Base-by-base conservation (phyloP, 2,329 filamentous ascomycete genomes). In the Alternaria sp. region DNA sequence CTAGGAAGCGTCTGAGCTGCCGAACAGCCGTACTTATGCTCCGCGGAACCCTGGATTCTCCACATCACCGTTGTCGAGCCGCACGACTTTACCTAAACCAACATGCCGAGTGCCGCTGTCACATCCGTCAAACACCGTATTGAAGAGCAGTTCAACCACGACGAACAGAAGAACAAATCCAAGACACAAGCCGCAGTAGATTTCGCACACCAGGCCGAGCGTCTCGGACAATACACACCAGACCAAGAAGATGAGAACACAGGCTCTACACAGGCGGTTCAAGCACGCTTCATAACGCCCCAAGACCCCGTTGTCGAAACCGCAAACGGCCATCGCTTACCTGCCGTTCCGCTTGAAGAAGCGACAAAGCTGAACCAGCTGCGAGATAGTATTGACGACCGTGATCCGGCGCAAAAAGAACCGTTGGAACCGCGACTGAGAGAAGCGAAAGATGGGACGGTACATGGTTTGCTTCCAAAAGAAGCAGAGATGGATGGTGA, bases 261-360 rank as follows among this genome's bases (percentile, higher is more conserved):
- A 5, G 81, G 80, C 52, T 81, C 82, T 5, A 83, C 87, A 14
- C 81, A 82, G 60, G 89, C 89, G 2, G 80, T 89, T 50, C 83
- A 89, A 71, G 90, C 90, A 30, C 84, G 78, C 53, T 85, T 85
- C 69, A 73, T 86, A 54, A 94, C 91, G 0, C 85, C 89, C 0
- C 87, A 90, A 50, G 91, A 94, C 74, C 87, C 90, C 0, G 87
- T 93, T 16, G 86, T 94, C 46, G 81, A 89, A 54, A 92, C 90
- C 1, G 84, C 85, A 14, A 86, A 90, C 73, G 90, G 90, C 30
- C 84, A 85, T 48, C 82, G 90, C 40, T 76, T 93, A 6, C 91
- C 91, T 0, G 85, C 86, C 1, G 88, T 93, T 2, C 90, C 91
- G 1, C 74, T 92, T 5, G 82, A 86, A 32, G 91, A 94, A 79